These are phyloP conservation scores for Orbilia quercus DNA, from an alignment of 2,329 filamentous ascomycete species.

Conservation along the genomic window DNA sequence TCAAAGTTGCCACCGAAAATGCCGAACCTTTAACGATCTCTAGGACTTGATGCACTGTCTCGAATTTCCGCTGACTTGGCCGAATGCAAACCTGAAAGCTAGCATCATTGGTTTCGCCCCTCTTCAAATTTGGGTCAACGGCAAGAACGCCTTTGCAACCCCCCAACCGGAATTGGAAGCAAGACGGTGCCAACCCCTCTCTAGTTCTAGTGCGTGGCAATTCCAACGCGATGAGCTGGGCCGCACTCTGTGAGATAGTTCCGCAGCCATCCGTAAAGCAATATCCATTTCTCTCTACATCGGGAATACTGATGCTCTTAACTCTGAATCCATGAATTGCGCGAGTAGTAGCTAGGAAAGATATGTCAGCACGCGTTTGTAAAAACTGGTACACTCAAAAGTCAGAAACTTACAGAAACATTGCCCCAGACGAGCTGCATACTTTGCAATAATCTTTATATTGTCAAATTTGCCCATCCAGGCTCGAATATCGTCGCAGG, in stretches of 20 bases:
- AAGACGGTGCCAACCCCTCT: conserved; percentile 74
- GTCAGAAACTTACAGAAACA: conserved; percentile 74
- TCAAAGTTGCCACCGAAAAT: conserved; percentile 81
- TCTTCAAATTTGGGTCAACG: conserved; percentile 76
- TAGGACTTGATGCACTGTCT: conserved; percentile 74
- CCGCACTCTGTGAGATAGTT: conserved; percentile 84
- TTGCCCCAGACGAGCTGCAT: conserved; percentile 88
- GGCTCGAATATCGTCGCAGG: conserved; percentile 78
- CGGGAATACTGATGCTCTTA: conserved; percentile 71
- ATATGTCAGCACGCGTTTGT: neutral
- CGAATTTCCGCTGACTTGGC: conserved; percentile 88
- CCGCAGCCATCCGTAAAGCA: conserved; percentile 93
- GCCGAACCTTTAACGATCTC: conserved; percentile 87
- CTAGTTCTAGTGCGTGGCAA: conserved; percentile 71
- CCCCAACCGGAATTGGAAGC: conserved; percentile 90
- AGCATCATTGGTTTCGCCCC: conserved; percentile 4
- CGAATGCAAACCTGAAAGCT: conserved; percentile 78
- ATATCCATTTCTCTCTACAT: conserved; percentile 75
- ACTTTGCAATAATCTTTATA: conserved; percentile 87
- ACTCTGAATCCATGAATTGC: conserved; percentile 75
- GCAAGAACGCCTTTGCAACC: conserved; percentile 91
- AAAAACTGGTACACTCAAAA: neutral
- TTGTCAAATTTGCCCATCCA: conserved; percentile 89
- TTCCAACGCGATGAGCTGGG: conserved; percentile 77
- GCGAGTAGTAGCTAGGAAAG: conserved; percentile 74